Evolutionary conservation across 208 protist species (phyloP).

Genomic region (Crithidia fasciculata): DNA sequence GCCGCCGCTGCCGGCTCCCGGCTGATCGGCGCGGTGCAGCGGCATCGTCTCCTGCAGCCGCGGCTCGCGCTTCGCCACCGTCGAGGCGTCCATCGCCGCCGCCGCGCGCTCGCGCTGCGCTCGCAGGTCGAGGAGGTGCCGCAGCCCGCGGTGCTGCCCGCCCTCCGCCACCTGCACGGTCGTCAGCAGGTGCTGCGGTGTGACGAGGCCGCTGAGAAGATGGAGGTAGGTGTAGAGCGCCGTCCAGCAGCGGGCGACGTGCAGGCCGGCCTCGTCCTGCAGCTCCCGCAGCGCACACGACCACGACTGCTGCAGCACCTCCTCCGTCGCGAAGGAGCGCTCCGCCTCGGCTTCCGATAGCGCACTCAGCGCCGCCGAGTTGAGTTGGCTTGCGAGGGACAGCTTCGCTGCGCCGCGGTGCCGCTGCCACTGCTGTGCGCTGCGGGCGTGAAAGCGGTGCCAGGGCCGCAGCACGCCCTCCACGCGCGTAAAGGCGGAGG

Average conservation of each 20-base stretch:
- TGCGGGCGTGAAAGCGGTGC: constrained; percentile 53
- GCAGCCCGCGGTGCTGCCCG: constrained; percentile 76
- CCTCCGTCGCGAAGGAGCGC: constrained; percentile 44
- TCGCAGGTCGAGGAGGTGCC: constrained; percentile 72
- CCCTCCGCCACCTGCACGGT: constrained; percentile 41
- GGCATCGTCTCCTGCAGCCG: constrained; percentile 68
- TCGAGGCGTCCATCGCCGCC: constrained; percentile 38
- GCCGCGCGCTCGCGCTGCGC: constrained; percentile 44
- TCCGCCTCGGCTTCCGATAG: constrained; percentile 54
- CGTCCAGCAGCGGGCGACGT: constrained; percentile 65
- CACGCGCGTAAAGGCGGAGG: constrained; percentile 56
- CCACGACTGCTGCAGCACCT: constrained; percentile 58
- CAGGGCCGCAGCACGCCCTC: constrained; percentile 57
- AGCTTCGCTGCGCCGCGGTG: constrained; percentile 67
- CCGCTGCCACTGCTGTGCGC: constrained; percentile 43
- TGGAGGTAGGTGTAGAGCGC: constrained; percentile 68
- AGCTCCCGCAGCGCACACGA: constrained; percentile 67
- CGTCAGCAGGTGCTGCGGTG: constrained; percentile 65
- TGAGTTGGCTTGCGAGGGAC: constrained; percentile 55
- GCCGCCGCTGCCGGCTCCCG: constrained; percentile 1
- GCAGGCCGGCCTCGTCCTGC: constrained; percentile 75
- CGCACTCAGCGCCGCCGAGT: constrained; percentile 39
- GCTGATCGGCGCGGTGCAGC: constrained; percentile 29
- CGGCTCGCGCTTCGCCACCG: constrained; percentile 40
- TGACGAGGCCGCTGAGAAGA: constrained; percentile 67